Conservation (phyloP, 1,139 yeast species). For the Zygosaccharomyces pseudobailii region DNA sequence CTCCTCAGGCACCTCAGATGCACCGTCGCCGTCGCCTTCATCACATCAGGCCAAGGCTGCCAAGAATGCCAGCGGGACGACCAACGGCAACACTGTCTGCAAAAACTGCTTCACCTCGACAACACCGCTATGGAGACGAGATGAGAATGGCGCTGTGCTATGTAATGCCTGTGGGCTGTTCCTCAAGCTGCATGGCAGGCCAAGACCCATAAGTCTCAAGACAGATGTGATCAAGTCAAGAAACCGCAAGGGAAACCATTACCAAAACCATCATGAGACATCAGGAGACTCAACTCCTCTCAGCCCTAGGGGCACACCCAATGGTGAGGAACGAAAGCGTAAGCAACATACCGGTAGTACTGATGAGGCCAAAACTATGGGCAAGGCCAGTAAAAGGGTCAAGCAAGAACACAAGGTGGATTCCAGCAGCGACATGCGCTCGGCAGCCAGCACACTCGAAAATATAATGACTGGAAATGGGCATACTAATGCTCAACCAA, state of each 20-base stretch:
- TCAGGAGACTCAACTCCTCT: conserved; percentile 2
- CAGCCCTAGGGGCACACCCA: conserved; percentile 1
- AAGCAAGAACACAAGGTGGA: neutral
- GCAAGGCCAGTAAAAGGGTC: neutral
- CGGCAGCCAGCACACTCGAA: conserved; percentile 11
- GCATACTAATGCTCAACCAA: neutral
- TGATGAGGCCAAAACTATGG: neutral
- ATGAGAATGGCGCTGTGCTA: conserved; percentile 85
- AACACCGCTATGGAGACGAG: conserved; percentile 93
- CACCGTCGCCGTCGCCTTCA: conserved; percentile 1
- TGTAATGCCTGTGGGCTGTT: conserved; percentile 96
- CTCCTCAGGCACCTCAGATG: neutral
- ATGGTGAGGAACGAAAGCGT: conserved; percentile 15
- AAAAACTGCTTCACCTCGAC: conserved; percentile 88
- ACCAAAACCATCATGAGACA: conserved; percentile 22
- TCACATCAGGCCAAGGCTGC: neutral
- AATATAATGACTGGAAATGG: conserved; percentile 2
- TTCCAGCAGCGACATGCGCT: conserved; percentile 5
- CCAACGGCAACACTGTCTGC: conserved; percentile 52
- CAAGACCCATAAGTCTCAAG: conserved; percentile 85
- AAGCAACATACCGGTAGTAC: conserved; percentile 4
- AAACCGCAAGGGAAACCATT: conserved; percentile 51
- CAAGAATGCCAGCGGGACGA: neutral
- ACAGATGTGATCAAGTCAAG: conserved; percentile 90
- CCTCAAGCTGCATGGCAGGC: conserved; percentile 83